Evolutionary conservation across 1,284 basidiomycete species (phyloP).

Genomic region (Malassezia pachydermatis): DNA sequence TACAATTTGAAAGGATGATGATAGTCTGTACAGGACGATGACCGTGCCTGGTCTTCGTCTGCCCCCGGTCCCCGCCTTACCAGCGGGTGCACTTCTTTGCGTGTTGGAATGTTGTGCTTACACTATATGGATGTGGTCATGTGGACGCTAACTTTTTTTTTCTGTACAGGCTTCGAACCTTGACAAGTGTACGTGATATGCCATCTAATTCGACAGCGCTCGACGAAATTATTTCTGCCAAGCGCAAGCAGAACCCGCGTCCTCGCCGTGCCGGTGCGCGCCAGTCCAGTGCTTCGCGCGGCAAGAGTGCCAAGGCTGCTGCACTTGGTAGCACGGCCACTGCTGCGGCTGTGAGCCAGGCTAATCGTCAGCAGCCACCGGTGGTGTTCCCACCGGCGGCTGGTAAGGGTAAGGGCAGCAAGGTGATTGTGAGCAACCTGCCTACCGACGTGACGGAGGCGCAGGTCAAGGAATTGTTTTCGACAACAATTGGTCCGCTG

Average conservation of each 20-base stretch:
- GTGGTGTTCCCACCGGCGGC: constrained; percentile 43
- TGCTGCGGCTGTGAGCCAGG: constrained; percentile 36
- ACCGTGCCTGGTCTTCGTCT: background rate
- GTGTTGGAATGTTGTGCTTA: constrained; percentile 13
- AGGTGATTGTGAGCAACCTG: constrained; percentile 93
- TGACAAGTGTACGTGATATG: constrained; percentile 31
- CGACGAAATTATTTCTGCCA: constrained; percentile 41
- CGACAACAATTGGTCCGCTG: constrained; percentile 76
- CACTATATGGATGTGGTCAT: background rate
- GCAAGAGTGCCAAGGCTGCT: constrained; percentile 37
- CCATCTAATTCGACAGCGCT: constrained; percentile 26
- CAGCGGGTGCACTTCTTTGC: no score
- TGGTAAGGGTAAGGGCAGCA: constrained; percentile 51
- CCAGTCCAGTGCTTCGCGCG: constrained; percentile 20
- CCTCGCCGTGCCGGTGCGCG: constrained; percentile 20
- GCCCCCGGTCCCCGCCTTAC: constrained; percentile 1
- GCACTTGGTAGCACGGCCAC: constrained; percentile 26
- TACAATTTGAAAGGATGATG: no score
- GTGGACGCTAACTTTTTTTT: background rate
- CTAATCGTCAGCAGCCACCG: constrained; percentile 42
- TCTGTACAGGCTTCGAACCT: constrained; percentile 32
- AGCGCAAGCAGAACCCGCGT: constrained; percentile 32
- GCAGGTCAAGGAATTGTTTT: constrained; percentile 92
- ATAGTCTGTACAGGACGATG: no score
- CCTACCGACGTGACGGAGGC: constrained; percentile 87